These are phyloP conservation scores for Kodamaea anthophila DNA, from an alignment of 1,139 yeast species.

Conservation along the genomic window DNA sequence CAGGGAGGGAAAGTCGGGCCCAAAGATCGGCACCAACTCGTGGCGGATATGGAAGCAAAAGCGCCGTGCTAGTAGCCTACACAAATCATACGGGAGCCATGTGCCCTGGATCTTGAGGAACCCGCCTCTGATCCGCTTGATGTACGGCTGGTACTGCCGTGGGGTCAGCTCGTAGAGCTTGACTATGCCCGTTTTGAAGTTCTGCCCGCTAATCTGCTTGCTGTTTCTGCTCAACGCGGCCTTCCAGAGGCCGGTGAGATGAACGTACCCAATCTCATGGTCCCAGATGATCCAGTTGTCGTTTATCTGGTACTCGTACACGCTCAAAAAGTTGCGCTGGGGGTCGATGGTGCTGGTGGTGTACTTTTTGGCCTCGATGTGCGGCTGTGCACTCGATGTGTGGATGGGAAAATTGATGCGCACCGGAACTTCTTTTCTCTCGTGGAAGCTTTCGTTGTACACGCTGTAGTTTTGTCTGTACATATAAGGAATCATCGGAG, in stretches of 20 bases:
- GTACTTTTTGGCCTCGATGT: conserved; percentile 55
- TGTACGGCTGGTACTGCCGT: conserved; percentile 52
- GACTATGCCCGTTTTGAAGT: conserved; percentile 70
- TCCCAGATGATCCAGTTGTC: conserved; percentile 82
- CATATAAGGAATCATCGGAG: too few species aligned
- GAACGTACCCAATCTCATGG: conserved; percentile 80
- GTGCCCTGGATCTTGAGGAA: conserved; percentile 92
- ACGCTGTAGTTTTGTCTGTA: too few species aligned
- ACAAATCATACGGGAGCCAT: conserved; percentile 77
- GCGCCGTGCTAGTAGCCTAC: conserved; percentile 61
- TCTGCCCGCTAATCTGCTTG: conserved; percentile 14
- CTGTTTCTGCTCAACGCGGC: conserved; percentile 39
- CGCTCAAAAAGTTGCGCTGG: conserved; percentile 59
- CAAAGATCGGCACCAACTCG: conserved; percentile 76
- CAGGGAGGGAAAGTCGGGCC: conserved; percentile 60
- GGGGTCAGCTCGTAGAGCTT: conserved; percentile 71
- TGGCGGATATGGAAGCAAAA: conserved; percentile 76
- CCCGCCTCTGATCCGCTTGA: conserved; percentile 84
- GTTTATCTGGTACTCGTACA: conserved; percentile 63
- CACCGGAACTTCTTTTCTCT: too few species aligned
- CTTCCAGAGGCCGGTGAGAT: conserved; percentile 89
- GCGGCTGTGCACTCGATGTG: conserved; percentile 20
- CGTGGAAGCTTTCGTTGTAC: too few species aligned
- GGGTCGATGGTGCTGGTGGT: conserved; percentile 62
- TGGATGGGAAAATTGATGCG: conserved; percentile 6